Base-by-base conservation (phyloP, 164 flowering plant species). In the Macadamia tetraphylla region DNA sequence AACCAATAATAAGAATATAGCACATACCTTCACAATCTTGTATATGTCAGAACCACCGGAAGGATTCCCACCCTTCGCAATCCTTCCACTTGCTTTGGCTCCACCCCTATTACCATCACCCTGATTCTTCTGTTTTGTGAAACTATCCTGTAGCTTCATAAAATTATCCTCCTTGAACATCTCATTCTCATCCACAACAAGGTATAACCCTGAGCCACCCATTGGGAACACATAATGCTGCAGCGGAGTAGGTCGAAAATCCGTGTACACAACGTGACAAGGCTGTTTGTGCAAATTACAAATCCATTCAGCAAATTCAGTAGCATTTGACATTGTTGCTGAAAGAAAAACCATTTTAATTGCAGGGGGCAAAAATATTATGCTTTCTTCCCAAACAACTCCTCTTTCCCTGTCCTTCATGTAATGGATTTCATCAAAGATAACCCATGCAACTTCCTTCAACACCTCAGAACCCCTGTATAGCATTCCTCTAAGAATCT, bases 361-460 rank as follows among this genome's bases (percentile, higher is more conserved):
- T 9, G 86, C 90, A 2, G 97, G 89, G 1, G 99, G 99, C 76
- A 94, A 65, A 73, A 95, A 95, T 35, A 95, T 84, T 13, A 95
- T 95, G 77, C 96, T 95, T 81, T 95, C 99, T 74, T 95, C 99
- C 99, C 99, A 95, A 73, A 95, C 99, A 63, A 95, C 98, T n/a
- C 98, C 98, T 76, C 99, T 82, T 75, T 95, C 98, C 8, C 97
- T 73, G 72, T 95, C 97, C 80, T 83, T 92, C 99, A 94, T 92
- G 48, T 94, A 92, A 73, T 90, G 98, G 40, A 94, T 92, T 68
- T 94, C 98, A 71, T 92, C 98, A 71, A 94, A 92, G 44, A 92
- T 92, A 18, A 92, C 98, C 99, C 94, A 92, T 0, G 98, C 97
- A 66, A 94, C 99, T 69, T 94, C 99, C 81, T 92, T 94, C 69